Evolutionary conservation across 805 yeast species (phyloP), one percentile per base, ranked within the genome.

Genomic region (Lachancea fermentati): DNA sequence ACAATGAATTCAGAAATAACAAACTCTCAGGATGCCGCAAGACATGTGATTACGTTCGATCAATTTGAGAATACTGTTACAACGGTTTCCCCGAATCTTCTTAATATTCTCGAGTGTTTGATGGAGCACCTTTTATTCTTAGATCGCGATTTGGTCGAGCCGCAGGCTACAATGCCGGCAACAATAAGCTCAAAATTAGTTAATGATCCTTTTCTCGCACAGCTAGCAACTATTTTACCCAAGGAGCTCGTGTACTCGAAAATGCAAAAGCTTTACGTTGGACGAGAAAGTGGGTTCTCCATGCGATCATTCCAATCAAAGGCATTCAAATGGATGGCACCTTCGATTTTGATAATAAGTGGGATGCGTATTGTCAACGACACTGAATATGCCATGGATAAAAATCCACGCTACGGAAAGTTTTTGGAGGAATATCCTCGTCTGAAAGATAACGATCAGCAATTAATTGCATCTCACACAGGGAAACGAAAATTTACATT

Each of bases 261-360:
- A 32, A 54, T 84, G 39, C 68, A 76, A 32, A 78, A 76, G 49
- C 69, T 89, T 8, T 89, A 81, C 51, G 68, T 72, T 6, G 96
- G 94, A 0, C 66, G 86, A 7, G 81, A 59, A 24, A 48, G 51
- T 36, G 97, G 97, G 2, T 91, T 85, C 57, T 85, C 96, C 0
- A 85, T 89, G 73, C 66, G 95, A 22, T 82, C 96, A 0, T 73
- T 91, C 43, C 96, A 89, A 61, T 74, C 81, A 41, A 85, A 81
- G 47, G 83, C 82, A 0, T 78, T 86, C 67, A 86, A 88, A 51
- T 91, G 97, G 96, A 79, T 76, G 50, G 93, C 95, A 0, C 95
- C 96, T 0, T 76, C 95, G 0, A 57, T 91, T 1, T 49, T 89
- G 6, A 44, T 89, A 0, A 67, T 91, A 0, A 72, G 77, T 2